Evolutionary conservation across 495 filamentous ascomycete genomes (phyloP).

Genomic region (Clavariopsis aquatica): DNA sequence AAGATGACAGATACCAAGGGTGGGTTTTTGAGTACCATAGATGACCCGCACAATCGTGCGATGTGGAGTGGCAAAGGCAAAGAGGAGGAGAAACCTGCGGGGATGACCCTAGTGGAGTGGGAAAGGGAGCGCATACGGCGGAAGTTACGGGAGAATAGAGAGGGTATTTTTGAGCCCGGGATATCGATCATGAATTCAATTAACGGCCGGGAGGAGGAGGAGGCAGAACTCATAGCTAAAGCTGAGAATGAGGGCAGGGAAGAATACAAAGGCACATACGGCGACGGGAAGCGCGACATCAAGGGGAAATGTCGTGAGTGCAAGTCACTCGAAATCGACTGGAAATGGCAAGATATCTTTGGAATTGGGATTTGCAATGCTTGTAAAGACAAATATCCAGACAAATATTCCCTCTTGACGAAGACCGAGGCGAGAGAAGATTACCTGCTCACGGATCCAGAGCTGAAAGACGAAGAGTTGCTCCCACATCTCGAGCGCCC

Average conservation of each 20-base stretch:
- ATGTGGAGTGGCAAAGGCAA: constrained; percentile 47
- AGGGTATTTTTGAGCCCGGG: constrained; percentile 84
- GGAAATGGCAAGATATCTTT: constrained; percentile 86
- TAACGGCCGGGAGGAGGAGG: constrained; percentile 31
- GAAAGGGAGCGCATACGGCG: constrained; percentile 72
- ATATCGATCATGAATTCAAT: constrained; percentile 64
- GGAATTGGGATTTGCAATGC: constrained; percentile 65
- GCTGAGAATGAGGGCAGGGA: constrained; percentile 16
- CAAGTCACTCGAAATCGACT: constrained; percentile 81
- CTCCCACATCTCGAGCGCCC: constrained; percentile 85
- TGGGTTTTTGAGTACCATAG: constrained; percentile 81
- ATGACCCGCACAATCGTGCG: constrained; percentile 85
- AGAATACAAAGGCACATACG: constrained; percentile 34
- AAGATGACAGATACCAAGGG: constrained; percentile 98
- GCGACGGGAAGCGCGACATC: constrained; percentile 46
- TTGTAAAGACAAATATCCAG: constrained; percentile 86
- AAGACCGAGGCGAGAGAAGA: constrained; percentile 97
- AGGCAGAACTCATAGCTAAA: constrained; percentile 39
- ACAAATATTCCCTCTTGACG: constrained; percentile 89
- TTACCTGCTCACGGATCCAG: constrained; percentile 91
- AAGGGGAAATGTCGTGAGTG: constrained; percentile 81
- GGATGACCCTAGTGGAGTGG: constrained; percentile 94
- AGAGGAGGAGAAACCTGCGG: constrained; percentile 70
- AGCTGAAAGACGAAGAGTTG: constrained; percentile 80
- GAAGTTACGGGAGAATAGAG: constrained; percentile 67